These are phyloP conservation scores for Trapa bicornis DNA, from an alignment of 345 rosid genomes.

Conservation along the genomic window DNA sequence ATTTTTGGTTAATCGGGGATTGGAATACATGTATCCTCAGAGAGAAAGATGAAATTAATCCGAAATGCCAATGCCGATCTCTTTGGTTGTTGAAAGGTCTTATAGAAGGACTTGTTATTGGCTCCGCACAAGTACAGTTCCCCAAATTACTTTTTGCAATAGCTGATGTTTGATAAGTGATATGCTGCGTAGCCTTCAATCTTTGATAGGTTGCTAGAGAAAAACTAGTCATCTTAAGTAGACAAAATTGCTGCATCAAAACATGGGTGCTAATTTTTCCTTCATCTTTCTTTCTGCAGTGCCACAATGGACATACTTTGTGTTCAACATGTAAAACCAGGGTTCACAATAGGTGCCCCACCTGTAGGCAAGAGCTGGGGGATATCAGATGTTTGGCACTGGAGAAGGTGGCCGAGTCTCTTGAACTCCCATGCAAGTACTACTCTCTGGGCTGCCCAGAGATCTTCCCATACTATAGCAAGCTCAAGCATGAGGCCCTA, in stretches of 20 bases:
- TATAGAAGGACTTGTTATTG: not conserved
- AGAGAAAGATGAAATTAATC: not conserved
- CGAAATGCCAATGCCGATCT: not conserved
- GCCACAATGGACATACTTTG: slow-evolving; percentile 43
- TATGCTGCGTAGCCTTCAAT: not conserved
- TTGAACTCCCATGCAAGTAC: slow-evolving; percentile 40
- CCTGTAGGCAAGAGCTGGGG: slow-evolving; percentile 48
- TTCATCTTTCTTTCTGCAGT: slow-evolving; percentile 17
- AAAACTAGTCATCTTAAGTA: too few species aligned
- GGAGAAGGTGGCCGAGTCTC: slow-evolving; percentile 44
- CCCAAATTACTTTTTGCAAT: too few species aligned
- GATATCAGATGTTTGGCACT: slow-evolving; percentile 42
- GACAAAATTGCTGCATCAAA: too few species aligned
- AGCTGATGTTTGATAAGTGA: not conserved
- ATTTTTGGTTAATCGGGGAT: not conserved
- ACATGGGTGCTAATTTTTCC: not conserved
- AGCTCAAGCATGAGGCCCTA: slow-evolving; percentile 37
- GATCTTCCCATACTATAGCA: slow-evolving; percentile 43
- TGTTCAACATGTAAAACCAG: slow-evolving; percentile 40
- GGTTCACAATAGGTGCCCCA: slow-evolving; percentile 44
- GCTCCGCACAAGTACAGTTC: not conserved
- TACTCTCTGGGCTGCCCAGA: slow-evolving; percentile 36
- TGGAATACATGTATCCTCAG: not conserved
- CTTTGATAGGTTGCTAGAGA: not conserved
- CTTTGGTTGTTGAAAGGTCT: not conserved